Evolutionary conservation across 352 stramenopile genomes (phyloP).

Genomic region (Pythium angustatum): DNA sequence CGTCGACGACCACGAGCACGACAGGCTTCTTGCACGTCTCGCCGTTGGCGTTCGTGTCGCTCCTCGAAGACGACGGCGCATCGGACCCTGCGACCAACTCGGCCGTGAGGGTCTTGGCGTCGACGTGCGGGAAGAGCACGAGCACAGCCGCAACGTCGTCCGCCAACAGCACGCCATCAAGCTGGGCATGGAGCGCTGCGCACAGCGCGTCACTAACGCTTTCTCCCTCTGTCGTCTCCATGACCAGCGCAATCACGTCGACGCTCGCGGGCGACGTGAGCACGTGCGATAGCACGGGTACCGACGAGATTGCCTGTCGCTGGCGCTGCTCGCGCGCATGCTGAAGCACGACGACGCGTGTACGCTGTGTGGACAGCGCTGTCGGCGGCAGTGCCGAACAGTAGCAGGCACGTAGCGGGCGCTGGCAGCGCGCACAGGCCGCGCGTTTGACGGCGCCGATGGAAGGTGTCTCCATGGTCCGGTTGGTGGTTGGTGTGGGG

Average conservation of each 20-base stretch:
- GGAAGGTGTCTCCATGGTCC: neutral
- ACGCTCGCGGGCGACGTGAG: conserved; percentile 28
- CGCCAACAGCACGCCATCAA: neutral
- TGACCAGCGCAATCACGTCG: conserved; percentile 42
- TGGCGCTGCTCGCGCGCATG: conserved; percentile 55
- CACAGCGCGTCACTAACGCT: conserved; percentile 20
- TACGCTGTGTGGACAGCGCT: conserved; percentile 29
- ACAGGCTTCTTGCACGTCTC: neutral
- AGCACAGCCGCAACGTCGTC: conserved; percentile 13
- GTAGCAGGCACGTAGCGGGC: conserved; percentile 59
- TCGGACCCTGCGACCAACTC: neutral
- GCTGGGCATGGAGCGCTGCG: neutral
- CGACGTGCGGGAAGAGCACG: conserved; percentile 23
- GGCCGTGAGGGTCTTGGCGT: conserved; percentile 13
- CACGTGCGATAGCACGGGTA: conserved; percentile 60
- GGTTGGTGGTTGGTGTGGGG: neutral
- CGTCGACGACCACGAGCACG: conserved; percentile 70
- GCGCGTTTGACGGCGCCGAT: conserved; percentile 26
- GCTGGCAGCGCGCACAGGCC: conserved; percentile 43
- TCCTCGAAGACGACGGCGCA: neutral
- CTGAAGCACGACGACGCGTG: conserved; percentile 66
- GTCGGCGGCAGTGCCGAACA: conserved; percentile 42
- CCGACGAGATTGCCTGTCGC: conserved; percentile 63
- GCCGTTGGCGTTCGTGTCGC: neutral
- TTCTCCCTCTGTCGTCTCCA: conserved; percentile 27